These are phyloP conservation scores for Fonsecaea pedrosoi DNA, from an alignment of 2,329 filamentous ascomycete genomes.

Conservation along the genomic window DNA sequence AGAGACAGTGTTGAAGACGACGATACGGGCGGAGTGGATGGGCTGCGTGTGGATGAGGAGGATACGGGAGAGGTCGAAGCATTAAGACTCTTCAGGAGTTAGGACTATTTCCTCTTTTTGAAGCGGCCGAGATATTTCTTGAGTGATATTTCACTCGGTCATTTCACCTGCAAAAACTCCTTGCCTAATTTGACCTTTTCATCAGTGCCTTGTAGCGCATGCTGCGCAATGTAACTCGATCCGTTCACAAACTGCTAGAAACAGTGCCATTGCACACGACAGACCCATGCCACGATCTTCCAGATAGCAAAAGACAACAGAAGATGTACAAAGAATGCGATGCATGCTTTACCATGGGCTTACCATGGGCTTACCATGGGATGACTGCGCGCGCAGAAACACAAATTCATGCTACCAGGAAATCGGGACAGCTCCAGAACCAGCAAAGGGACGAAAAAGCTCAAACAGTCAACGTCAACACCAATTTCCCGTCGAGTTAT, in stretches of 20 bases:
- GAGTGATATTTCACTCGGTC: neutral
- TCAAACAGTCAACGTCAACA: neutral
- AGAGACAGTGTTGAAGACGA: conserved; percentile 54
- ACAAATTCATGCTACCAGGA: too few relatives aligned
- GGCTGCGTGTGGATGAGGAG: conserved; percentile 38
- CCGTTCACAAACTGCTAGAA: too few relatives aligned
- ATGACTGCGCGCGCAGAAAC: too few relatives aligned
- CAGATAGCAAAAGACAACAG: too few relatives aligned
- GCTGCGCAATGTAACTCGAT: too few relatives aligned
- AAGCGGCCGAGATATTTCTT: neutral
- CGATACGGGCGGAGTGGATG: conserved; percentile 53
- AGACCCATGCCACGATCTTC: too few relatives aligned
- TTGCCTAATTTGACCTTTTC: too few relatives aligned
- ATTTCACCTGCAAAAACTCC: neutral
- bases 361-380: too few relatives aligned
- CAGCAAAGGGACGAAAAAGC: neutral
- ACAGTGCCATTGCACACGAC: too few relatives aligned
- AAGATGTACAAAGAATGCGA: too few relatives aligned
- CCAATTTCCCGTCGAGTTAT: neutral
- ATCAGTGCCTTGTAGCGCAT: neutral
- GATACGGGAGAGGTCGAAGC: conserved; percentile 42
- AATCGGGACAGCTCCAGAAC: too few relatives aligned
- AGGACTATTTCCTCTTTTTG: neutral
- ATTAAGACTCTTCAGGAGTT: conserved; percentile 44
- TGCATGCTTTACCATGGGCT: too few relatives aligned